Conservation (phyloP, 768 basidiomycete genomes). For the Daedaleopsis nitida region DNA sequence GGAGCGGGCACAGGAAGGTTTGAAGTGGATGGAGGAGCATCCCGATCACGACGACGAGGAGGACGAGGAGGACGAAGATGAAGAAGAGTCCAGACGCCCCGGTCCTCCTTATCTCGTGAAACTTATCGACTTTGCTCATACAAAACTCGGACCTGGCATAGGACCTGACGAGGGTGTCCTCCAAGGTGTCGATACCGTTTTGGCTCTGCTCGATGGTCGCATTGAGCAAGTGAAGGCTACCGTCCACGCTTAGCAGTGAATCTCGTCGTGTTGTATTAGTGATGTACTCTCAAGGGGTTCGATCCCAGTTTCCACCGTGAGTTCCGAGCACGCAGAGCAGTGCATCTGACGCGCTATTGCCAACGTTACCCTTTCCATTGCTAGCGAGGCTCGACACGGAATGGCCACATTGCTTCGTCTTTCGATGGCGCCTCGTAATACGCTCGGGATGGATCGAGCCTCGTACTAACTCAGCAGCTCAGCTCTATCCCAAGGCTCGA, state of each 20-base stretch:
- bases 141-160: slow-evolving; percentile 60
- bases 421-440: no score
- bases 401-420: no score
- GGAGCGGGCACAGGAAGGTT: slow-evolving; percentile 37
- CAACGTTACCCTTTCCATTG: no score
- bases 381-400: no score
- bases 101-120: slow-evolving; percentile 64
- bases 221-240: slow-evolving; percentile 43
- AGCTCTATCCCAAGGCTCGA: no score
- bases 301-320: no score
- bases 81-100: slow-evolving; percentile 33
- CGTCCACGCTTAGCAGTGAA: background rate
- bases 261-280: no score
- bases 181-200: slow-evolving; percentile 67
- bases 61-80: slow-evolving; percentile 33
- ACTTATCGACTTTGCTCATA: slow-evolving; percentile 96
- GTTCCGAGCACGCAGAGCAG: no score
- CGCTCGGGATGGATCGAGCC: no score
- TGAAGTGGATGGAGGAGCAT: slow-evolving; percentile 40
- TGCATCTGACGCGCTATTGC: no score
- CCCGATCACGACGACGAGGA: slow-evolving; percentile 42
- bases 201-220: slow-evolving; percentile 61
- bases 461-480: no score
- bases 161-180: slow-evolving; percentile 84
- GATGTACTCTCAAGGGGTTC: no score